Percentiles rank a stretch among this genome's conserved stretches.
Evolutionary conservation across 441 rosid species (phyloP).

Genomic region (Populus hybrid): DNA sequence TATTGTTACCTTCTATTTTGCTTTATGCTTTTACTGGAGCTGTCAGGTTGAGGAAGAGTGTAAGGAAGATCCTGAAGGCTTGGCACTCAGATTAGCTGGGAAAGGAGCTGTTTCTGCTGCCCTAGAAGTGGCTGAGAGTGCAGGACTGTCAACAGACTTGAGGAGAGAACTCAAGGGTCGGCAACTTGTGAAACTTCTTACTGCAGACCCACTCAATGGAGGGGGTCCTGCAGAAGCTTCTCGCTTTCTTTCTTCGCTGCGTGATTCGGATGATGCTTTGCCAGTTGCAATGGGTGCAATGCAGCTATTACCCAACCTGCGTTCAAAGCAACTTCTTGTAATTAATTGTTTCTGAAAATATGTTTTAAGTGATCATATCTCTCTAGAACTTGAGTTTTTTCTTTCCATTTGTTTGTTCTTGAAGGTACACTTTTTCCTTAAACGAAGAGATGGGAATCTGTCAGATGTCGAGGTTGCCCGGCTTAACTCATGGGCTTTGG

Average conservation of each 20-base stretch:
- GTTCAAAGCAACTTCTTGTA: slow-evolving; percentile 98
- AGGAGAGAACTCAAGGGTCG: slow-evolving; percentile 96
- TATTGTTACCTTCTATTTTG: background rate
- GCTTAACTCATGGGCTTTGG: slow-evolving; percentile 98
- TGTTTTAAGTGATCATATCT: slow-evolving; percentile 6
- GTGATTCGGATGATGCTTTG: slow-evolving; percentile 92
- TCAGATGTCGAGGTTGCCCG: slow-evolving; percentile 77
- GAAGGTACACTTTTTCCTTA: slow-evolving; percentile 96
- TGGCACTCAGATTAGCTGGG: slow-evolving; percentile 96
- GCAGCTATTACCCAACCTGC: slow-evolving; percentile 93
- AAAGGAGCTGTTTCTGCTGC: slow-evolving; percentile 99
- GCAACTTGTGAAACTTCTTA: slow-evolving; percentile 97
- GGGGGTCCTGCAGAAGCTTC: slow-evolving; percentile 99
- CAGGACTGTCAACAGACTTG: slow-evolving; percentile 80
- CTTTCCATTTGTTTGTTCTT: slow-evolving; percentile 28
- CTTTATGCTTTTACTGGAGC: slow-evolving; percentile 16
- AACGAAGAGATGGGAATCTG: slow-evolving; percentile 84
- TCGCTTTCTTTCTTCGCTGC: slow-evolving; percentile 91
- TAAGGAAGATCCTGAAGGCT: slow-evolving; percentile 94
- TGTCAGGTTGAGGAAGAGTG: slow-evolving; percentile 88
- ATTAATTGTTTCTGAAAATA: slow-evolving; percentile 23
- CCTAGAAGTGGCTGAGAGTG: slow-evolving; percentile 97
- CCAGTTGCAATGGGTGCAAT: slow-evolving; percentile 99
- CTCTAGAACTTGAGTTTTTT: slow-evolving; percentile 6
- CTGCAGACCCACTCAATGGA: slow-evolving; percentile 95